Evolutionary conservation across 106 monocot genomes (phyloP).

Genomic region (Agapanthus africanus): DNA sequence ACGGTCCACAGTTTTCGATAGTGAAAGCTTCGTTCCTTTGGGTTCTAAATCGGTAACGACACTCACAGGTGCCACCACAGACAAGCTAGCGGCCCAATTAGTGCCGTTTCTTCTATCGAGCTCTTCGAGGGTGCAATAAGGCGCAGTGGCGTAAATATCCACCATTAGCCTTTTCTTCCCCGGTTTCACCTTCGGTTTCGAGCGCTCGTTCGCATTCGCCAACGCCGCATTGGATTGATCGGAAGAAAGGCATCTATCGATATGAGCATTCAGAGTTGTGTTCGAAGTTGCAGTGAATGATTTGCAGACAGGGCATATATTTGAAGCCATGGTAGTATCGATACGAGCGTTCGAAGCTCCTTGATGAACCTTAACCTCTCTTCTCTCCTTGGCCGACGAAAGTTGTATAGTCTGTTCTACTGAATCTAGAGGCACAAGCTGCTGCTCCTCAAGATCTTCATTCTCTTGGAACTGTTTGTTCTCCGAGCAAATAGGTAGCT

Average conservation of each 20-base stretch:
- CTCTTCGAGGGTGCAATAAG: constrained; percentile 56
- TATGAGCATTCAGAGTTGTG: constrained; percentile 79
- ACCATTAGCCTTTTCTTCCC: constrained; percentile 65
- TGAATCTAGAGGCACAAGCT: no score
- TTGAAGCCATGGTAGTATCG: constrained; percentile 56
- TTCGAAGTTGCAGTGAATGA: constrained; percentile 64
- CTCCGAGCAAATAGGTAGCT: no score
- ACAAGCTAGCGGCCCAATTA: constrained; percentile 37
- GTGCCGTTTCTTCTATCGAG: constrained; percentile 79
- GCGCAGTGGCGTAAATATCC: constrained; percentile 56
- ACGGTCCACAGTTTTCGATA: constrained; percentile 6
- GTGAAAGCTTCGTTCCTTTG: constrained; percentile 30
- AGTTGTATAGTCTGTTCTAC: no score
- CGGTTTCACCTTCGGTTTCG: constrained; percentile 40
- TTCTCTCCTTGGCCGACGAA: no score
- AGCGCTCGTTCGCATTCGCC: not conserved
- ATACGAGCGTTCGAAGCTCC: no score
- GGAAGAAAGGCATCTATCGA: constrained; percentile 58
- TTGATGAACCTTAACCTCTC: no score
- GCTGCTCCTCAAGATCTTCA: no score
- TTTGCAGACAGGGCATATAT: constrained; percentile 77
- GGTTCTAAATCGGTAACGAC: constrained; percentile 10
- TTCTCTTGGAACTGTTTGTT: no score
- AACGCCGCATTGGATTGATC: constrained; percentile 17
- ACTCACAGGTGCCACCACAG: not conserved